These are phyloP conservation scores for Suillus weaverae DNA, from an alignment of 768 basidiomycete genomes.

Conservation along the genomic window DNA sequence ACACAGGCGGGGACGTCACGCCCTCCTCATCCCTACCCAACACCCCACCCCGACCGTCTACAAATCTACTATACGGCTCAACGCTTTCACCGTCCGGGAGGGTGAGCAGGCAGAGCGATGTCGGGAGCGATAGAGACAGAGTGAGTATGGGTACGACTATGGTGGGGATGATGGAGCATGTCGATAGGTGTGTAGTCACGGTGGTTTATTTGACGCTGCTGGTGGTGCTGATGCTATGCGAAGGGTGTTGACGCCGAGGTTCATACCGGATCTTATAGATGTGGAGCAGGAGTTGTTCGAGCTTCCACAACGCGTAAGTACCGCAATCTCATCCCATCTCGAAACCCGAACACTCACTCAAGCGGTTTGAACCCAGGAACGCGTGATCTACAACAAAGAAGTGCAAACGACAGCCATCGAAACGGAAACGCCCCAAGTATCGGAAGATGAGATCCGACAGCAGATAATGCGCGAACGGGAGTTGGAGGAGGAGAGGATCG, in stretches of 20 bases:
- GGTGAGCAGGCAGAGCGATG: conserved; percentile 70
- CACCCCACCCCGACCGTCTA: conserved; percentile 54
- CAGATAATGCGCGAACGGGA: conserved; percentile 69
- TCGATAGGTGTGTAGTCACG: conserved; percentile 57
- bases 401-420: conserved; percentile 75
- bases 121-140: conserved; percentile 47
- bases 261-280: conserved; percentile 80
- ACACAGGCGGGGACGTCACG: conserved; percentile 60
- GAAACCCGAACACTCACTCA: not conserved
- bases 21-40: conserved; percentile 73
- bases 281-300: conserved; percentile 90
- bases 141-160: conserved; percentile 45
- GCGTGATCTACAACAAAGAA: conserved; percentile 82
- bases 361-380: conserved; percentile 65
- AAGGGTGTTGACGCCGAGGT: conserved; percentile 64
- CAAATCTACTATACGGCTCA: conserved; percentile 37
- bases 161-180: conserved; percentile 59
- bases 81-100: conserved; percentile 54
- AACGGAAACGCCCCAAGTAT: conserved; percentile 45
- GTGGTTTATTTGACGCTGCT: not conserved
- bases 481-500: conserved; percentile 63
- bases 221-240: conserved; percentile 4
- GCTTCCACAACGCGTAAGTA: conserved; percentile 74
- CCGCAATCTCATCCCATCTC: not conserved
- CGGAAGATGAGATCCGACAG: conserved; percentile 76